These are phyloP conservation scores for Castanopsis chinensis DNA, from an alignment of 306 rosid species.

Conservation along the genomic window DNA sequence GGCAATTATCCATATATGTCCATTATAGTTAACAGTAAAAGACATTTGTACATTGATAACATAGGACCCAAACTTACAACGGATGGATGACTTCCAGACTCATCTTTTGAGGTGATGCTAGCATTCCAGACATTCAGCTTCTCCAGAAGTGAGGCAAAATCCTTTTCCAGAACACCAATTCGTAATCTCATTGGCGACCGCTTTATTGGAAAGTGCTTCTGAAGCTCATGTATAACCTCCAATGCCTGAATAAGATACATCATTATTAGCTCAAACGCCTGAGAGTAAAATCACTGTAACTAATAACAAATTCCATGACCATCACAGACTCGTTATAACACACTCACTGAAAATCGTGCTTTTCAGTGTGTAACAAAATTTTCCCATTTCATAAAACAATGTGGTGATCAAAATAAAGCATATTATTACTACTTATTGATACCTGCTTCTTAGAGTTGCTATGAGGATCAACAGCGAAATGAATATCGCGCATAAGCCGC, in stretches of 20 bases:
- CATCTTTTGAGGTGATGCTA: constrained; percentile 58
- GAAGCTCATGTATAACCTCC: constrained; percentile 96
- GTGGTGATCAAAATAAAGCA: not conserved
- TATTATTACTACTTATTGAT: not conserved
- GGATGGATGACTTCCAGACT: constrained; percentile 58
- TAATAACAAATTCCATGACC: too few species aligned
- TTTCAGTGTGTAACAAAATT: too few species aligned
- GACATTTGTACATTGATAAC: not conserved
- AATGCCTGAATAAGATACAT: constrained; percentile 58
- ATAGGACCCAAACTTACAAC: constrained; percentile 46
- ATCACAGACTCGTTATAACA: too few species aligned
- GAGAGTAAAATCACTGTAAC: too few species aligned
- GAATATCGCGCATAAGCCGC: constrained; percentile 83
- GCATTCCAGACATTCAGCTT: constrained; percentile 75
- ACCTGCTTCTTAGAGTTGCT: constrained; percentile 89
- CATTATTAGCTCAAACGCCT: constrained; percentile 1
- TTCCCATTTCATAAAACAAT: not conserved
- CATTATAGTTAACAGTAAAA: not conserved
- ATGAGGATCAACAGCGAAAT: constrained; percentile 85
- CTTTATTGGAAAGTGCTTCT: constrained; percentile 83
- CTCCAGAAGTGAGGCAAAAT: constrained; percentile 50
- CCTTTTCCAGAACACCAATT: constrained; percentile 51
- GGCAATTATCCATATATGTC: not conserved
- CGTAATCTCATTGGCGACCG: constrained; percentile 86
- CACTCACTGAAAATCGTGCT: too few species aligned